Evolutionary conservation across 2,329 filamentous ascomycete species (phyloP), one percentile per base, ranked within the genome.

Genomic region (Fusarium compactum): DNA sequence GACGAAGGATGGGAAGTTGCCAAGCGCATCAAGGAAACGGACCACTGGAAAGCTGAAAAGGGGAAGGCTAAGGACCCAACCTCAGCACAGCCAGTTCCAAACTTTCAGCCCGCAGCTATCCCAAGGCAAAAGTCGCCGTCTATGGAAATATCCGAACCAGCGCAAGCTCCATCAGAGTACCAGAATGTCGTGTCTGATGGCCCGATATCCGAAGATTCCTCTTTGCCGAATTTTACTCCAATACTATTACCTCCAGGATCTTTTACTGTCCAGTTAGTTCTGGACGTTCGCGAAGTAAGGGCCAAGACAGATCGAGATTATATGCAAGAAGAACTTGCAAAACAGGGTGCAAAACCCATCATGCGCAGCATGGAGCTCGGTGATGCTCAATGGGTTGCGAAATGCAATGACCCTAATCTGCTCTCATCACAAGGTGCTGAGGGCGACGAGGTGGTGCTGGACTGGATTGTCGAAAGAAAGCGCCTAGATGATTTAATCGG

Each of bases 381-480:
- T 1, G 93, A 96, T 75, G 89, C 89, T 0, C 86, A 94, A 63
- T 96, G 93, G 93, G 85, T 96, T 34, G 93, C 93, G 43, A 93
- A 91, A 77, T 89, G 88, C 74, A 84, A 89, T 71, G 87, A 92
- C 62, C 81, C 88, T 0, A 79, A 79, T 12, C 82, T 89, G 29
- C 83, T 93, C 8, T 74, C 84, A 3, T 82, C 82, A 7, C 81
- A 87, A 53, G 90, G 90, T 15, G 82, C 83, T 3, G 87, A 91
- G 74, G 89, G 90, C 18, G 86, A 89, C 62, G 92, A 95, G 77
- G 80, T 95, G 15, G 88, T 94, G 48, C 83, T 96, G 7, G 92
- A 95, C 78, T 93, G 90, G 85, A 92, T 96, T 46, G 87, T 94
- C 2, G 93, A 96, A 80, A 86, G 93, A 65, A 96, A 96, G 77